These are phyloP conservation scores for Trichodelitschia bisporula DNA, from an alignment of 495 filamentous ascomycete species.

Conservation along the genomic window DNA sequence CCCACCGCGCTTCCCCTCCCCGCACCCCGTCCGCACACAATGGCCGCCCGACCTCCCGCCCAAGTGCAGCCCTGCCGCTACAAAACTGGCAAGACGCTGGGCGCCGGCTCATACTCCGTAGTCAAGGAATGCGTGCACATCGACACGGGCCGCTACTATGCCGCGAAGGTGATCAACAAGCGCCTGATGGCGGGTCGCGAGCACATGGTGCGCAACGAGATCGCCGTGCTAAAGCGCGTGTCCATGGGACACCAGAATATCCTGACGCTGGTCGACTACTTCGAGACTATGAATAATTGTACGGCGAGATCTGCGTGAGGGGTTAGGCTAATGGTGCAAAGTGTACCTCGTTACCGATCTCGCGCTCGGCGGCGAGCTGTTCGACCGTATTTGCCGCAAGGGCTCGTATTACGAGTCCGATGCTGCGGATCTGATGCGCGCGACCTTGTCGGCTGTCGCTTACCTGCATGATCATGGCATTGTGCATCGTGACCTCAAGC, in stretches of 20 bases:
- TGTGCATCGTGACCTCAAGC: slow-evolving; percentile 67
- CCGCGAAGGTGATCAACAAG: slow-evolving; percentile 98
- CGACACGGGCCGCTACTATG: slow-evolving; percentile 93
- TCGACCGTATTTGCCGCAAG: slow-evolving; percentile 95
- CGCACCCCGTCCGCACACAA: slow-evolving; percentile 4
- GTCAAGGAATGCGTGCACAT: slow-evolving; percentile 99
- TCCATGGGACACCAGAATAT: slow-evolving; percentile 98
- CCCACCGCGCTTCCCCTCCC: slow-evolving; percentile 4
- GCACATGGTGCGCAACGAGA: slow-evolving; percentile 98
- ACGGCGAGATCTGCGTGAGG: slow-evolving; percentile 3
- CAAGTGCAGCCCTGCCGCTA: slow-evolving; percentile 67
- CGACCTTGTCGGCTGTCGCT: slow-evolving; percentile 87
- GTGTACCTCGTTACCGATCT: slow-evolving; percentile 96
- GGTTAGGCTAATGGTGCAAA: slow-evolving; percentile 11
- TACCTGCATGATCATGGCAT: slow-evolving; percentile 98
- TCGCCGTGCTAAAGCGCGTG: slow-evolving; percentile 83
- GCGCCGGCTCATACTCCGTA: slow-evolving; percentile 89
- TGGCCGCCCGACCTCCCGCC: slow-evolving; percentile 23
- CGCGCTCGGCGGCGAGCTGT: slow-evolving; percentile 86
- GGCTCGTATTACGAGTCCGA: slow-evolving; percentile 96
- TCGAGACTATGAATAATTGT: slow-evolving; percentile 98
- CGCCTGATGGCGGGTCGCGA: slow-evolving; percentile 89
- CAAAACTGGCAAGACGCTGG: slow-evolving; percentile 95
- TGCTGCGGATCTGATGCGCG: slow-evolving; percentile 81
- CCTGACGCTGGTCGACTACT: slow-evolving; percentile 91